Conservation (phyloP, 352 stramenopile genomes). For the Pythium oligandrum region DNA sequence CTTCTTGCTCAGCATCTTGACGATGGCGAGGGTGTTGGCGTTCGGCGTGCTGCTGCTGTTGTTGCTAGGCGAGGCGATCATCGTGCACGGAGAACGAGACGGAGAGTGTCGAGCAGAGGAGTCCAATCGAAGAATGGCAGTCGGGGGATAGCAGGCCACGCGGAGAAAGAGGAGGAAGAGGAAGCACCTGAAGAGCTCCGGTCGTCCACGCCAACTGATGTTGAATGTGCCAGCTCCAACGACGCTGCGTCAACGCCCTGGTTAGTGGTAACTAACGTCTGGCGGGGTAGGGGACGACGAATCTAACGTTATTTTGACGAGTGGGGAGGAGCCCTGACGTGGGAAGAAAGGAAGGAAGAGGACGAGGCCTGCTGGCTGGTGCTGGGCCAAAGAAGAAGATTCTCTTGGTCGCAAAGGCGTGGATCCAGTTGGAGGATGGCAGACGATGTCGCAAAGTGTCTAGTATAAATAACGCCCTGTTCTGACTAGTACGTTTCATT, state of each 20-base stretch:
- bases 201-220: constrained; percentile 3
- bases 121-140: constrained; percentile 44
- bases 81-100: neutral
- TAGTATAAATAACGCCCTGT: too few relatives aligned
- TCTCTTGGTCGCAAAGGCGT: too few relatives aligned
- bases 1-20: constrained; percentile 19
- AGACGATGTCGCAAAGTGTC: too few relatives aligned
- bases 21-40: constrained; percentile 22
- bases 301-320: constrained; percentile 12
- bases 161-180: neutral
- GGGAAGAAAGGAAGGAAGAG: neutral
- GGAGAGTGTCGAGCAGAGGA: constrained; percentile 8
- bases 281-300: constrained; percentile 9
- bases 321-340: neutral
- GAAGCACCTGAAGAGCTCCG: too few relatives aligned
- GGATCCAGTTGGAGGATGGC: too few relatives aligned
- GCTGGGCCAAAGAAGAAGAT: too few relatives aligned
- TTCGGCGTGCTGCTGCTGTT: constrained; percentile 6
- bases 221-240: constrained; percentile 13
- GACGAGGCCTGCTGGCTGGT: too few relatives aligned
- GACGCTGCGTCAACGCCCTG: constrained; percentile 18
- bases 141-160: neutral
- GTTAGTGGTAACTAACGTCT: neutral
- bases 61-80: too few relatives aligned
- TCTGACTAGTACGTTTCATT: too few relatives aligned